Evolutionary conservation across 306 rosid species (phyloP), one percentile per base, ranked within the genome.

Genomic region (Cucurbita moschata): DNA sequence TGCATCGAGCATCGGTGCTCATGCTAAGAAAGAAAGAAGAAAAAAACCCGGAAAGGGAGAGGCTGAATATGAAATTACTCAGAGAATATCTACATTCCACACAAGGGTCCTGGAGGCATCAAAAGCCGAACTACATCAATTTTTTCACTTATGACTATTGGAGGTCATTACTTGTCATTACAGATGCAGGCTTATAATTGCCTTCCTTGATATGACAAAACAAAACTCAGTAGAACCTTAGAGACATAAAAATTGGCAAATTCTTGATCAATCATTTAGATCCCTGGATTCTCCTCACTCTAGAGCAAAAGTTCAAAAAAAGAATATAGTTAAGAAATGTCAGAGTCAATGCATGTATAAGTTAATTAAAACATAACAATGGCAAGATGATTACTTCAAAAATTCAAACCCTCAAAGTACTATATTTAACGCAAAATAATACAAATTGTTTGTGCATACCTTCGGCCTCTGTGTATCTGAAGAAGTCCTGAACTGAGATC

Each of bases 401-500:
- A 47, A 19, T 61, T 39, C 12, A 15, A 39, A 38, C 39, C 39
- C 51, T 49, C 15, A 75, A 35, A 59, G 19, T 19, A 58, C 3
- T 26, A 4, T 37, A 53, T 16, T 16, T 16, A 37, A 81, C 77
- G 79, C 66, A 81, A 77, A 79, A 46, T 13, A 10, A 37, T 12
- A 75, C 66, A 26, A 59, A 77, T 60, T 55, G 52, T 75, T 62
- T 76, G 65, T 61, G 12, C 85, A 61, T 83, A 95, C 99, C 99
- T 95, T 95, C 99, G n/a, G 97, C 76, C 78, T 91, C 97, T 30
- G 99, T 86, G 89, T 95, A 95, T 86, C 96, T 88, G 82, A 95
- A 95, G 85, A 95, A 95, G 87, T 91, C 99, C 76, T 95, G 96
- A 61, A 95, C 99, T 10, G 96, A 95, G 78, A 89, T 67, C 19